Conservation (phyloP, 805 yeast species). For the Candida sphagnicola region DNA sequence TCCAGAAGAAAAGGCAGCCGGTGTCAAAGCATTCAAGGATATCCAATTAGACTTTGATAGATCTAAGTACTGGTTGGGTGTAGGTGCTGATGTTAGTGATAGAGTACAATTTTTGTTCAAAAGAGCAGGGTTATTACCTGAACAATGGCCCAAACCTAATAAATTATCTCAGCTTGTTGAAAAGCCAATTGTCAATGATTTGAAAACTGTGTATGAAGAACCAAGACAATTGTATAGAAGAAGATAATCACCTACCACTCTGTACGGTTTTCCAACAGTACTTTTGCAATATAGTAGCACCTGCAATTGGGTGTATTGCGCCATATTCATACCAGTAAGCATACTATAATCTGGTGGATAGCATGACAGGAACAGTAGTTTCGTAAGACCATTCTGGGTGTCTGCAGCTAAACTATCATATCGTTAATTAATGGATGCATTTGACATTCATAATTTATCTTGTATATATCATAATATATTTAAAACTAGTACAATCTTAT, state of each 20-base stretch:
- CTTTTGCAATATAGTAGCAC: too few species aligned
- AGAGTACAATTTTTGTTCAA: conserved; percentile 72
- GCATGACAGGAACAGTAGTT: too few species aligned
- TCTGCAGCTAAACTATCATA: too few species aligned
- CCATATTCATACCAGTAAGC: too few species aligned
- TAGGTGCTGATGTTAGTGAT: conserved; percentile 92
- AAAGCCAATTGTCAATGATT: conserved; percentile 25
- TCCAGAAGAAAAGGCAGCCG: conserved; percentile 53
- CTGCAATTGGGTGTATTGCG: too few species aligned
- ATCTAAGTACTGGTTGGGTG: conserved; percentile 94
- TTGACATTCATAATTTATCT: neutral
- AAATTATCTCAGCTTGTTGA: conserved; percentile 30
- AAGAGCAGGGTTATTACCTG: conserved; percentile 68
- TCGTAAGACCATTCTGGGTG: too few species aligned
- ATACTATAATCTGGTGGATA: neutral
- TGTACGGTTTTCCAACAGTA: too few species aligned
- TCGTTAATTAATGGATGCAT: too few species aligned
- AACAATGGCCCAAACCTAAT: conserved; percentile 54
- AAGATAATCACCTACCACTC: too few species aligned
- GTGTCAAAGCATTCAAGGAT: conserved; percentile 66
- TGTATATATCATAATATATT: neutral
- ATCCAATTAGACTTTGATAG: conserved; percentile 81
- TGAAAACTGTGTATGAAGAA: conserved; percentile 27
- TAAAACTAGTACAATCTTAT: neutral
- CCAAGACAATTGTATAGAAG: conserved; percentile 29